phyloP scores from a whole-genome alignment of 1,284 basidiomycete genomes.

The Ustanciosporium gigantosporum region DNA sequence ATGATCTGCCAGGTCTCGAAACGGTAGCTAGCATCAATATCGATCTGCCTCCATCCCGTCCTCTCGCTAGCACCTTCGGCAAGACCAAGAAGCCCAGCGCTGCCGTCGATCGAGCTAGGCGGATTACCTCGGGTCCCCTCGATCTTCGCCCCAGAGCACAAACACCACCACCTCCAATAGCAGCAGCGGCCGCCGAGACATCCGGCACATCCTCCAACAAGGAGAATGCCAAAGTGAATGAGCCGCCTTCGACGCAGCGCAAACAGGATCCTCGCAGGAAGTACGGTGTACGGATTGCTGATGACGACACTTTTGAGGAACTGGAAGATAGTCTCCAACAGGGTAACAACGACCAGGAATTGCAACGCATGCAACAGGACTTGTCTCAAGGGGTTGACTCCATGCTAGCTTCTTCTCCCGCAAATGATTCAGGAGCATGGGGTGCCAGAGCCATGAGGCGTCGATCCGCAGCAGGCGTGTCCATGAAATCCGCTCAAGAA shows the following conservation, averaged over 20 bases:
- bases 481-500: slow-evolving; percentile 54
- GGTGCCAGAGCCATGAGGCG: slow-evolving; percentile 48
- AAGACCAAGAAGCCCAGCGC: slow-evolving; percentile 22
- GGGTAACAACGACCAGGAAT: slow-evolving; percentile 29
- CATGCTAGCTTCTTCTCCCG: slow-evolving; percentile 18
- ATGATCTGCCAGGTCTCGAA: slow-evolving; percentile 36
- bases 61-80: slow-evolving; percentile 23
- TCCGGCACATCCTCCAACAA: slow-evolving; percentile 20
- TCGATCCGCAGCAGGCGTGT: slow-evolving; percentile 49
- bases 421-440: slow-evolving; percentile 46
- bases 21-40: slow-evolving; percentile 36
- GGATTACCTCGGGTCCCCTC: slow-evolving; percentile 25
- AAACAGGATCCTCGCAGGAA: slow-evolving; percentile 38
- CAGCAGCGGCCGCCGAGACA: slow-evolving; percentile 10
- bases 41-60: slow-evolving; percentile 20
- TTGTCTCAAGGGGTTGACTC: slow-evolving; percentile 42
- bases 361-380: slow-evolving; percentile 40
- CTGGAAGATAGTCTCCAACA: slow-evolving; percentile 42
- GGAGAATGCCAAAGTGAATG: slow-evolving; percentile 16
- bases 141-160: slow-evolving; percentile 18
- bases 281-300: slow-evolving; percentile 41
- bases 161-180: slow-evolving; percentile 29
- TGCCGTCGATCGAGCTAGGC: slow-evolving; percentile 25
- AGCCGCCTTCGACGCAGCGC: slow-evolving; percentile 39
- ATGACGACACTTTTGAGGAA: slow-evolving; percentile 40